Evolutionary conservation across 306 rosid genomes (phyloP).

Genomic region (Cucurbita argyrosperma): DNA sequence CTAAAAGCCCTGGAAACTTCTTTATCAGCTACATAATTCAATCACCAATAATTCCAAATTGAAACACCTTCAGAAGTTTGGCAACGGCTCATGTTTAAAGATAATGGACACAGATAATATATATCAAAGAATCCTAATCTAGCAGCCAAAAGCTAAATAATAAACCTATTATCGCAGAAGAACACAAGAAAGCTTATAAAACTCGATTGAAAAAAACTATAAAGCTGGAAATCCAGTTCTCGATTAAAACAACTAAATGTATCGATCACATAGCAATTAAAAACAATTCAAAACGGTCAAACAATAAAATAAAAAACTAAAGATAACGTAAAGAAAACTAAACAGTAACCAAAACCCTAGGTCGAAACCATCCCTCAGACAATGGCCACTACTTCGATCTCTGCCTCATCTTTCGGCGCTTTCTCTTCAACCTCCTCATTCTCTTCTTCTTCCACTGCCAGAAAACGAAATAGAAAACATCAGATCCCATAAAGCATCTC

Average conservation of each 20-base stretch:
- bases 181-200: neutral
- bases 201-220: neutral
- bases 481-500: neutral
- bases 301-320: neutral
- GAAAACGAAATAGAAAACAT: neutral
- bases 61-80: too few species aligned
- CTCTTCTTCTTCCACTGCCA: conserved; percentile 45
- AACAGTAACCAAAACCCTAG: conserved; percentile 1
- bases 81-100: neutral
- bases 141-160: neutral
- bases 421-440: conserved; percentile 37
- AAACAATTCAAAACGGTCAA: neutral
- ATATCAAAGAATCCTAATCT: neutral
- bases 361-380: neutral
- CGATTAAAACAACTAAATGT: neutral
- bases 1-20: neutral
- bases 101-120: neutral
- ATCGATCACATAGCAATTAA: neutral
- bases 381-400: conserved; percentile 26
- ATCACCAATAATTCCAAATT: neutral
- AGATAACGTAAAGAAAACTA: neutral
- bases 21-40: neutral
- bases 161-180: neutral
- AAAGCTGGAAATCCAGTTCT: neutral
- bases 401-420: conserved; percentile 51